phyloP scores from a whole-genome alignment of 768 basidiomycete genomes.

The Hortiboletus campestris region DNA sequence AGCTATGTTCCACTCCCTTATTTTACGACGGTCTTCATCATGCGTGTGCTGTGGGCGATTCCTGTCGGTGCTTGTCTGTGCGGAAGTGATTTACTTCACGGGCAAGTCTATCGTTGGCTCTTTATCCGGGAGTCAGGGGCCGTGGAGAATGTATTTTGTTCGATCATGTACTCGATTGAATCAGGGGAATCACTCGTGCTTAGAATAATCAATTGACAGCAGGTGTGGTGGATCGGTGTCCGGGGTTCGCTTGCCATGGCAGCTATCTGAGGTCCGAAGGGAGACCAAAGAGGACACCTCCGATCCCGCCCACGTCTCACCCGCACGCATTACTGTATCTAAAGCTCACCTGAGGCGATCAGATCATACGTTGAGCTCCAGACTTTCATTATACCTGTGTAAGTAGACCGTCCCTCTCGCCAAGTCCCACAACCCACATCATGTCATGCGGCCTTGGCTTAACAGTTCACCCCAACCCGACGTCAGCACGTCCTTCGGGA shows the following conservation, averaged over 20 bases:
- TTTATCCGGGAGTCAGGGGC: not conserved
- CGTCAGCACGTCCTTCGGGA: constrained; percentile 11
- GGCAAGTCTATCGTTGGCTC: not conserved
- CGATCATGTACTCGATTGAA: not conserved
- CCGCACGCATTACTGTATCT: constrained; percentile 8
- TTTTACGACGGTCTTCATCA: constrained; percentile 5
- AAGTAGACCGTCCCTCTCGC: constrained; percentile 3
- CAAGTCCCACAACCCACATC: constrained; percentile 10
- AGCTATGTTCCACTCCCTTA: constrained; percentile 1
- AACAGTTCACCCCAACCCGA: constrained; percentile 3
- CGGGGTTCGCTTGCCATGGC: constrained; percentile 17
- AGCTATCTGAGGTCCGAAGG: constrained; percentile 6
- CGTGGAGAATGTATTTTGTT: not conserved
- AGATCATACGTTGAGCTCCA: constrained; percentile 3
- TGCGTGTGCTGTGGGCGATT: not conserved
- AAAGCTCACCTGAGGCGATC: constrained; percentile 24
- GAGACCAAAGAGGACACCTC: not conserved
- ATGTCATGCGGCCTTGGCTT: constrained; percentile 1
- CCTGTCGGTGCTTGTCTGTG: not conserved
- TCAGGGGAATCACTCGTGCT: not conserved
- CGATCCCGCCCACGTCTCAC: constrained; percentile 6
- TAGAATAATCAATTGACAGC: no score
- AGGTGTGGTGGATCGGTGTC: constrained; percentile 12
- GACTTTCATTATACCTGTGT: constrained; percentile 6
- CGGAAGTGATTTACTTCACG: not conserved